Evolutionary conservation across 805 yeast genomes (phyloP).

Genomic region (Metschnikowia noctiluminum): DNA sequence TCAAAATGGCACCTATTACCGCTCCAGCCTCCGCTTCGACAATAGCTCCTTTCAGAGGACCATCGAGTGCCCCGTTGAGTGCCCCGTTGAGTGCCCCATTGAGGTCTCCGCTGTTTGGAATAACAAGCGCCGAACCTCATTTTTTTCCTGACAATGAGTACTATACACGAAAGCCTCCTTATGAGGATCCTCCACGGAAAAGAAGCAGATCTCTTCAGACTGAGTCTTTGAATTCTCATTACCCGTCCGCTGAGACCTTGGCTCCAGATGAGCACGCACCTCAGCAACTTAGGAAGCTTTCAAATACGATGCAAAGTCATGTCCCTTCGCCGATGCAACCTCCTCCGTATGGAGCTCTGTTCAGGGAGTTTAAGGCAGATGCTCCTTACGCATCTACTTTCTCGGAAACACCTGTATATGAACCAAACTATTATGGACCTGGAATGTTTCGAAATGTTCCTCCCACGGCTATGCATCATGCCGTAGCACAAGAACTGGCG

Average conservation of each 20-base stretch:
- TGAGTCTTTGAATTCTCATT: not conserved
- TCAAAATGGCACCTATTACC: not conserved
- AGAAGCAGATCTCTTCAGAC: slow-evolving; percentile 3
- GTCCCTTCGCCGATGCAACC: slow-evolving; percentile 5
- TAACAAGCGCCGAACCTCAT: not conserved
- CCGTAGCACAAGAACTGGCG: not conserved
- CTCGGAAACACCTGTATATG: not conserved
- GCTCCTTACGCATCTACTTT: not conserved
- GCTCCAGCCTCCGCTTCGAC: not conserved
- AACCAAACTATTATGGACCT: not conserved
- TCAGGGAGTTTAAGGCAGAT: slow-evolving; percentile 1
- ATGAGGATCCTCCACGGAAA: slow-evolving; percentile 5
- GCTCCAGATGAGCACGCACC: not conserved
- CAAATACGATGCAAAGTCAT: not conserved
- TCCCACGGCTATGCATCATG: not conserved
- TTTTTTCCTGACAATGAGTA: slow-evolving; percentile 1
- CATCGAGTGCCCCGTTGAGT: slow-evolving; percentile 3
- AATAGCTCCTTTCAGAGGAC: not conserved
- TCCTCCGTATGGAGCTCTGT: slow-evolving; percentile 1
- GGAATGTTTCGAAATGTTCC: not conserved
- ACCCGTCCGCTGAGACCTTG: not conserved
- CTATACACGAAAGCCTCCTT: not conserved
- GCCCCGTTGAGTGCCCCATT: slow-evolving; percentile 5
- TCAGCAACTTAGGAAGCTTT: not conserved
- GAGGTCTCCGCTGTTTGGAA: not conserved